Evolutionary conservation across 768 basidiomycete genomes (phyloP).

Genomic region (Kockovaella imperatae): DNA sequence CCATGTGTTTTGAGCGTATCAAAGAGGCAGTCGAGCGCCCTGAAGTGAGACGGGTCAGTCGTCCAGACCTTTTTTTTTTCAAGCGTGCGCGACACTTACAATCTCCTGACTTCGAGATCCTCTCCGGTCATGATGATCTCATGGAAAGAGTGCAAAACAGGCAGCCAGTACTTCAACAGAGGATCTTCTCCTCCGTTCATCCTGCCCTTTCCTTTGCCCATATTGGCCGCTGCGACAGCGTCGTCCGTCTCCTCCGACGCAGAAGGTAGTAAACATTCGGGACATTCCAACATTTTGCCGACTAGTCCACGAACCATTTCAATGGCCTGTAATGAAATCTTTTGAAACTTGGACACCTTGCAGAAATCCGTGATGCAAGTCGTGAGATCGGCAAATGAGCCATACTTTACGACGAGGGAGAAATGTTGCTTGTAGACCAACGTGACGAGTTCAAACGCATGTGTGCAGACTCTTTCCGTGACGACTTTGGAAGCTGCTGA

Average conservation of each 20-base stretch:
- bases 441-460: slow-evolving; percentile 93
- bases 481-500: slow-evolving; percentile 88
- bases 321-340: slow-evolving; percentile 90
- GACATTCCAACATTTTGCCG: slow-evolving; percentile 76
- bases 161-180: slow-evolving; percentile 97
- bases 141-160: slow-evolving; percentile 92
- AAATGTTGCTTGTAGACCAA: slow-evolving; percentile 87
- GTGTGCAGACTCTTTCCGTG: slow-evolving; percentile 86
- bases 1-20: slow-evolving; percentile 87
- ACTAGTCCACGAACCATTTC: slow-evolving; percentile 92
- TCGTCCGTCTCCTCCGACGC: neutral
- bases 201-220: neutral
- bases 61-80: neutral
- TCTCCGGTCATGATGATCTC: slow-evolving; percentile 99
- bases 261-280: slow-evolving; percentile 53
- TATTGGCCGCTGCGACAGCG: slow-evolving; percentile 2
- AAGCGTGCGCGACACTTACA: slow-evolving; percentile 56
- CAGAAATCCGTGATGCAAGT: slow-evolving; percentile 98
- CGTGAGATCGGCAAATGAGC: slow-evolving; percentile 89
- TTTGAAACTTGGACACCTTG: slow-evolving; percentile 98
- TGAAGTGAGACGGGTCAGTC: slow-evolving; percentile 43
- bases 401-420: slow-evolving; percentile 77
- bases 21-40: slow-evolving; percentile 94
- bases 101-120: slow-evolving; percentile 88
- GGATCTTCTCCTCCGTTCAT: slow-evolving; percentile 51